Evolutionary conservation across 305 asterid species (phyloP).

Genomic region (Ilex paraguariensis): DNA sequence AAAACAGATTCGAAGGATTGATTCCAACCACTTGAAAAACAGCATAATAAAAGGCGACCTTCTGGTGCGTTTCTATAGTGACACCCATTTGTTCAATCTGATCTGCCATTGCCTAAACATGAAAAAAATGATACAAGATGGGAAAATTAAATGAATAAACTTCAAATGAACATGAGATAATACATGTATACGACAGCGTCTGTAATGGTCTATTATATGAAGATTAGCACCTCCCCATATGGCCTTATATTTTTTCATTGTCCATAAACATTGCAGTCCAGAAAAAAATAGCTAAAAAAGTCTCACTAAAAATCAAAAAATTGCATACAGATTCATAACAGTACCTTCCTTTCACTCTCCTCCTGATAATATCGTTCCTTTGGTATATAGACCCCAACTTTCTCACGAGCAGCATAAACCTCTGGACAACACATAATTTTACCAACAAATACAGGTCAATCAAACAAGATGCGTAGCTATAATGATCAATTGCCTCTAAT

Average conservation of each 20-base stretch:
- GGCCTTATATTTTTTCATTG: too few species aligned
- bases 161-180: too few species aligned
- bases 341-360: constrained; percentile 73
- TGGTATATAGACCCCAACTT: constrained; percentile 76
- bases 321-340: neutral
- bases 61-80: constrained; percentile 52
- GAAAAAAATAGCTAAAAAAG: constrained; percentile 5
- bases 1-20: neutral
- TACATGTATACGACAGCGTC: too few species aligned
- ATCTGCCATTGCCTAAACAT: constrained; percentile 67
- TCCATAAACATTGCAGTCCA: neutral
- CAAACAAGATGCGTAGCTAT: too few species aligned
- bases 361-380: constrained; percentile 73
- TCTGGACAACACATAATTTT: constrained; percentile 24
- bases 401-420: constrained; percentile 82
- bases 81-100: constrained; percentile 72
- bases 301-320: neutral
- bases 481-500: too few species aligned
- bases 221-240: too few species aligned
- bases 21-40: neutral
- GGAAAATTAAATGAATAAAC: too few species aligned
- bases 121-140: neutral
- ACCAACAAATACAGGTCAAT: too few species aligned
- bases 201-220: too few species aligned
- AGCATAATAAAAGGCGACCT: constrained; percentile 33